These are phyloP conservation scores for Bombardia bombarda DNA, from an alignment of 495 filamentous ascomycete species.

Conservation along the genomic window DNA sequence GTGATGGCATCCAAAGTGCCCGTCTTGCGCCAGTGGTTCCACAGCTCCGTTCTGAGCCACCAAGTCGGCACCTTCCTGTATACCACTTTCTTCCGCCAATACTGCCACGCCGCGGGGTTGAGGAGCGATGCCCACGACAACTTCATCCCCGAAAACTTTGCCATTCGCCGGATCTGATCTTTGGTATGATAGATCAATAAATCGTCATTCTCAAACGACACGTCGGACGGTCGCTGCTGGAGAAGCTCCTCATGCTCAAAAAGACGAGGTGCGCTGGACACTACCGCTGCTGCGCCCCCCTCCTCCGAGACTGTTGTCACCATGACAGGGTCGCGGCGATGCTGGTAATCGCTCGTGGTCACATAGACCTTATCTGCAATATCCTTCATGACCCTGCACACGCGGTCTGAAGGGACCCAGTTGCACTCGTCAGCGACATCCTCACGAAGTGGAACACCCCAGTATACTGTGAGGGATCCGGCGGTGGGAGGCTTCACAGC, in stretches of 20 bases:
- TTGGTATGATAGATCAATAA: slow-evolving; percentile 15
- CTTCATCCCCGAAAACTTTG: neutral
- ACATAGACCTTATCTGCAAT: slow-evolving; percentile 5
- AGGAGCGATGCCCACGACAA: slow-evolving; percentile 2
- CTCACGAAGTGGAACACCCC: slow-evolving; percentile 13
- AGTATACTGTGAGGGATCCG: slow-evolving; percentile 11
- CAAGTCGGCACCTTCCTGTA: slow-evolving; percentile 40
- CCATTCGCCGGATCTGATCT: slow-evolving; percentile 5
- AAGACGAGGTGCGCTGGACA: slow-evolving; percentile 5
- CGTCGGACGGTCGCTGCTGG: slow-evolving; percentile 10
- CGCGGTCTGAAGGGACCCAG: slow-evolving; percentile 17
- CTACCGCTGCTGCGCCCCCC: neutral
- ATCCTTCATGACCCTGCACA: slow-evolving; percentile 11
- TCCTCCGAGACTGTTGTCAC: slow-evolving; percentile 15
- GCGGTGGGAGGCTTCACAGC: neutral
- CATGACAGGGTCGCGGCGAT: slow-evolving; percentile 18
- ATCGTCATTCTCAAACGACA: slow-evolving; percentile 17
- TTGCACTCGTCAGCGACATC: slow-evolving; percentile 5
- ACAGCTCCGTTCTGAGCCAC: slow-evolving; percentile 50
- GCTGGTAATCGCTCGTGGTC: slow-evolving; percentile 16
- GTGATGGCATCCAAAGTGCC: slow-evolving; percentile 53
- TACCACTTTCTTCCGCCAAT: slow-evolving; percentile 7
- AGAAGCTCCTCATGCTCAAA: slow-evolving; percentile 18
- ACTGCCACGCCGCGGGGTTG: slow-evolving; percentile 10
- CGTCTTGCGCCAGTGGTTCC: slow-evolving; percentile 57